Percentiles rank a stretch among this genome's conserved stretches.
These are phyloP conservation scores for Kwoniella heveanensis DNA, from an alignment of 768 basidiomycete genomes.

Conservation along the genomic window DNA sequence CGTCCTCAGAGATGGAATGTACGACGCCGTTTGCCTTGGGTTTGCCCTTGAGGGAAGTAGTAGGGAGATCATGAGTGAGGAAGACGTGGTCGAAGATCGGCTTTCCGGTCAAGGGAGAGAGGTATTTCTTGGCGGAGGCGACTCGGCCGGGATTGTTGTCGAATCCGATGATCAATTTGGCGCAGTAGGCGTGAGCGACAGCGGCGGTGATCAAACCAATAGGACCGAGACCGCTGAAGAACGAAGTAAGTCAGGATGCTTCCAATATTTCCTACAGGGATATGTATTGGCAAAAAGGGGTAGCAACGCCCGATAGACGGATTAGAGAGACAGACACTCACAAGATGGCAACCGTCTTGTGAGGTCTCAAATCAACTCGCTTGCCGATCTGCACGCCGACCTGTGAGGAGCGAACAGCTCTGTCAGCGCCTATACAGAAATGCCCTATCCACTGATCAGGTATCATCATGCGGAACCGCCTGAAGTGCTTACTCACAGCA, in stretches of 20 bases:
- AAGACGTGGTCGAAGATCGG: conserved; percentile 53
- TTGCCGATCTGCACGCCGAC: conserved; percentile 51
- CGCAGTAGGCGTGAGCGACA: conserved; percentile 52
- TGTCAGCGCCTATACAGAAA: too few relatives aligned
- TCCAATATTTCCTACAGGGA: too few relatives aligned
- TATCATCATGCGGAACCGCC: not conserved
- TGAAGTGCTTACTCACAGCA: conserved; percentile 30
- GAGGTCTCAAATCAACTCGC: conserved; percentile 40
- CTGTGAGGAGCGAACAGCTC: too few relatives aligned
- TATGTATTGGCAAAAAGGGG: too few relatives aligned
- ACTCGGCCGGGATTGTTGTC: conserved; percentile 47
- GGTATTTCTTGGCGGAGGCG: conserved; percentile 49
- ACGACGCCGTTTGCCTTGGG: conserved; percentile 20
- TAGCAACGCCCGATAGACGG: too few relatives aligned
- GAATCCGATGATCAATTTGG: conserved; percentile 45
- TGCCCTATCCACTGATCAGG: too few relatives aligned
- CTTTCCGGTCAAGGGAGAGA: conserved; percentile 48
- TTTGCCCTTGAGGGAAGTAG: conserved; percentile 5
- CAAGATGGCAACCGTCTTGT: conserved; percentile 50
- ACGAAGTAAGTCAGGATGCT: conserved; percentile 10
- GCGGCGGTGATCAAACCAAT: conserved; percentile 52
- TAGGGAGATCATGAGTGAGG: conserved; percentile 37
- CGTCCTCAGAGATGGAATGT: conserved; percentile 24
- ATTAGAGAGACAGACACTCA: too few relatives aligned
- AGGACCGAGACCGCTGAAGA: conserved; percentile 44